phyloP scores from a whole-genome alignment of 1,139 yeast species.

The Pichia sp. region DNA sequence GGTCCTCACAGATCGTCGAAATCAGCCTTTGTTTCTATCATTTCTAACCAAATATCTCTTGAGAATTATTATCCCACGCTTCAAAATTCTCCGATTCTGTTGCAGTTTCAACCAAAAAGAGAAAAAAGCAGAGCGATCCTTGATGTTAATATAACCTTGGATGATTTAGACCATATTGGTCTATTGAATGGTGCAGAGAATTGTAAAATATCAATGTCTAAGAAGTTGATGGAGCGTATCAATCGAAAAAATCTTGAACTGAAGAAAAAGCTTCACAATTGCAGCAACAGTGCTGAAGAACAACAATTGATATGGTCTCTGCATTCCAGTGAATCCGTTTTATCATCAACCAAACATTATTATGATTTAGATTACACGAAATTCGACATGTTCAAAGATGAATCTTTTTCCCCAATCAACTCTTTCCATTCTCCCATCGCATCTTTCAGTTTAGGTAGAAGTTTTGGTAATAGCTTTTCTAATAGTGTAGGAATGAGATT shows the following conservation, averaged over 20 bases:
- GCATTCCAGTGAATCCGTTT: conserved; percentile 1
- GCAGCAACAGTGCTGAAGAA: background rate
- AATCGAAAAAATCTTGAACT: background rate
- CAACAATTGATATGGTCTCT: background rate
- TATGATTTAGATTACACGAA: conserved; percentile 22
- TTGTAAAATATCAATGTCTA: too few species aligned
- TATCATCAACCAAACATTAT: conserved; percentile 14
- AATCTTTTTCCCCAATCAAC: conserved; percentile 9
- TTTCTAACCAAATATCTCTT: conserved; percentile 38
- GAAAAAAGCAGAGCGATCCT: conserved; percentile 35
- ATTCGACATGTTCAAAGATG: conserved; percentile 14
- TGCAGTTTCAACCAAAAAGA: conserved; percentile 41
- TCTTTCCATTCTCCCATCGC: conserved; percentile 16
- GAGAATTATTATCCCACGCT: conserved; percentile 65
- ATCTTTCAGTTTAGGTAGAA: conserved; percentile 9
- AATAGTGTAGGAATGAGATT: conserved; percentile 7
- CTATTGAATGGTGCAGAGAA: conserved; percentile 11
- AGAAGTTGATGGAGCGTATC: background rate
- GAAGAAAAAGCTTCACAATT: background rate
- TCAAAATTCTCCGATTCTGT: conserved; percentile 44
- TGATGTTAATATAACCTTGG: conserved; percentile 35
- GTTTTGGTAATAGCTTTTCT: conserved; percentile 6
- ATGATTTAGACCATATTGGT: conserved; percentile 18
- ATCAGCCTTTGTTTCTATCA: conserved; percentile 36
- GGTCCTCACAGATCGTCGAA: conserved; percentile 46